Conservation (phyloP, 805 yeast genomes). For the Zygoascus flipseniorum region DNA sequence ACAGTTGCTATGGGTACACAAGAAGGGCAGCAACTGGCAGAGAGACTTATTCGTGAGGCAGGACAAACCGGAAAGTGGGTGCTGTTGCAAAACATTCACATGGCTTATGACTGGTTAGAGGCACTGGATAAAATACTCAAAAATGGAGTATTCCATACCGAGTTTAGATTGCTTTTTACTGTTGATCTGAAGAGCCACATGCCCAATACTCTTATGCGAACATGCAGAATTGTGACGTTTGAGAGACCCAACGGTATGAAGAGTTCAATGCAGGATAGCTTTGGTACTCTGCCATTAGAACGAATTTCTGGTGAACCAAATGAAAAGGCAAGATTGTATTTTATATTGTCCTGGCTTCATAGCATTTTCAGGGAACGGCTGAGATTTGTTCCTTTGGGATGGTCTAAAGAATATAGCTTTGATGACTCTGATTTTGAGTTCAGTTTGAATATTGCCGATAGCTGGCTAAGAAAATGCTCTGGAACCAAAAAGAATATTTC, state of each 20-base stretch:
- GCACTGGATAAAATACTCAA: slow-evolving; percentile 42
- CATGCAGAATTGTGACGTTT: slow-evolving; percentile 46
- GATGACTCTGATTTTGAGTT: slow-evolving; percentile 62
- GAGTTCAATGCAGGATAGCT: slow-evolving; percentile 35
- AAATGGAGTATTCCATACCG: slow-evolving; percentile 21
- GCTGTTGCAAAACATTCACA: slow-evolving; percentile 71
- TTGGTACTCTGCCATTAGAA: slow-evolving; percentile 19
- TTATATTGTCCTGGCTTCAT: slow-evolving; percentile 64
- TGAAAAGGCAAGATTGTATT: slow-evolving; percentile 41
- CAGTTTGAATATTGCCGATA: slow-evolving; percentile 38
- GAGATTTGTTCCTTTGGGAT: slow-evolving; percentile 56
- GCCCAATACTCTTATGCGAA: slow-evolving; percentile 49
- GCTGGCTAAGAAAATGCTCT: slow-evolving; percentile 29
- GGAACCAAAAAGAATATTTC: slow-evolving; percentile 31
- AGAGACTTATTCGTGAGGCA: slow-evolving; percentile 40
- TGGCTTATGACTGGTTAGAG: slow-evolving; percentile 57
- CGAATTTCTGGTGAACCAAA: slow-evolving; percentile 25
- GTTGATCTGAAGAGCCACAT: slow-evolving; percentile 42
- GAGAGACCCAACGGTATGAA: slow-evolving; percentile 60
- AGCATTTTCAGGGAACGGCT: slow-evolving; percentile 50
- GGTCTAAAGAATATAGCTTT: slow-evolving; percentile 54
- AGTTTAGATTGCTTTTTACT: slow-evolving; percentile 58
- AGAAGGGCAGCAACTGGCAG: slow-evolving; percentile 55
- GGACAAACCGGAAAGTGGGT: slow-evolving; percentile 57
- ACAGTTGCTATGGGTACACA: slow-evolving; percentile 65